Evolutionary conservation across 2,329 filamentous ascomycete species (phyloP), one percentile per base, ranked within the genome.

Genomic region (Paecilomyces sp.): DNA sequence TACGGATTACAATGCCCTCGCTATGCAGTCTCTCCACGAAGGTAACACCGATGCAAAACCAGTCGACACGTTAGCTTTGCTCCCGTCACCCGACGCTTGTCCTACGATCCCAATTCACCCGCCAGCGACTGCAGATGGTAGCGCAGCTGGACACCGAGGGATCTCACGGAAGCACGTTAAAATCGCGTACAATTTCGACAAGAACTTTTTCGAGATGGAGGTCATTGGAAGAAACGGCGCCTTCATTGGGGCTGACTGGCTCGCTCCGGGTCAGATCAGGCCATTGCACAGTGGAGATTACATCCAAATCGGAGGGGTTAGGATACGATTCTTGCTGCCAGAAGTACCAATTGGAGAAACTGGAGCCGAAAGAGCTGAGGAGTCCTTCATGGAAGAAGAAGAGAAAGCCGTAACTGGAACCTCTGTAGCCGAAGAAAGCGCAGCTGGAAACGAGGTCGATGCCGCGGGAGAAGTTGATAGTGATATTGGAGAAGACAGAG

Each of bases 111-210:
- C 84, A 4, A 85, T 88, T 34, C 85, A 86, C 63, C 82, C 84
- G 22, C 80, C 80, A 1, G 73, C 74, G 30, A 78, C 77, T 15
- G 68, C 75, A 41, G 75, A 78, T 54, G 80, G 76, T 52, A 73
- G 65, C 59, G 74, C 80, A 2, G 77, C 77, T 12, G 78, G 79
- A 15, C 82, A 85, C 63, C 83, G 81, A 62, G 81, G 80, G 52
- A 87, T 88, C 34, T 88, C 85, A 3, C 79, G 85, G 25, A 80
- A 84, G 65, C 85, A 88, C 67, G 79, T 85, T 57, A 82, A 80
- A 61, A 86, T 88, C 61, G 76, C 79, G 28, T 88, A 84, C 74
- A 84, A 85, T 60, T 82, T 83, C 62, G 78, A 84, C 51, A 76
- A 79, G 41, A 79, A 81, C 54, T 66, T 77, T 36, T 88, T 86